These are phyloP conservation scores for Deinandra increscens DNA, from an alignment of 129 eudicot species.

Conservation along the genomic window DNA sequence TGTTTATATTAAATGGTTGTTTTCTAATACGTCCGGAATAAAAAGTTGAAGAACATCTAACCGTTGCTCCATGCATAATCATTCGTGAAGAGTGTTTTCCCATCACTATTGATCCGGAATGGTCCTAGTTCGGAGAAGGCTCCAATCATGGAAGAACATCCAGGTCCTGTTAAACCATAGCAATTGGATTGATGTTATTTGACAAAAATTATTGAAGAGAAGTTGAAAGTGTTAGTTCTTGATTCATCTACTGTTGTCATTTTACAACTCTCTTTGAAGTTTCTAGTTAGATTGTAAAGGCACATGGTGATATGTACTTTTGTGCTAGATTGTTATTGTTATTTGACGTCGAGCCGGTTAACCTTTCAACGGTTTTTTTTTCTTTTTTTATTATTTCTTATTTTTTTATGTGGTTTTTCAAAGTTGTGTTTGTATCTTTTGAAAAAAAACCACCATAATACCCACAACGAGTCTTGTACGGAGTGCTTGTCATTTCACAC, in stretches of 20 bases:
- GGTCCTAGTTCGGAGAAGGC: constrained; percentile 49
- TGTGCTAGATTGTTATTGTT: too few species aligned
- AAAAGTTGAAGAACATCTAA: constrained; percentile 4
- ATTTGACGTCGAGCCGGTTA: too few species aligned
- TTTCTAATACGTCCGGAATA: neutral
- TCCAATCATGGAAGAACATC: constrained; percentile 37
- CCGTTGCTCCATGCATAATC: constrained; percentile 53
- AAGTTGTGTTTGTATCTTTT: too few species aligned
- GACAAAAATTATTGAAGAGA: neutral
- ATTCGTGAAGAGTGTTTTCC: constrained; percentile 38
- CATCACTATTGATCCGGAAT: constrained; percentile 44
- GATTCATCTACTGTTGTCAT: neutral
- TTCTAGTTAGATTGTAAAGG: too few species aligned
- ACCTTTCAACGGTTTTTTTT: too few species aligned
- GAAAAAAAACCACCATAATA: too few species aligned
- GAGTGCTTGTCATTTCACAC: too few species aligned
- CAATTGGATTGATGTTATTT: neutral
- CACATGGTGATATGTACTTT: too few species aligned
- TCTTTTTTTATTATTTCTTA: too few species aligned
- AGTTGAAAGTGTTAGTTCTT: neutral
- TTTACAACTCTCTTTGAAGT: too few species aligned
- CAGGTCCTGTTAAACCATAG: constrained; percentile 24
- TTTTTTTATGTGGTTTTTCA: too few species aligned
- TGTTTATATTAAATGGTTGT: neutral
- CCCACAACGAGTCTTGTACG: too few species aligned